phyloP scores from a whole-genome alignment of 139 green algal genomes.

The Picochlorum sp. region DNA sequence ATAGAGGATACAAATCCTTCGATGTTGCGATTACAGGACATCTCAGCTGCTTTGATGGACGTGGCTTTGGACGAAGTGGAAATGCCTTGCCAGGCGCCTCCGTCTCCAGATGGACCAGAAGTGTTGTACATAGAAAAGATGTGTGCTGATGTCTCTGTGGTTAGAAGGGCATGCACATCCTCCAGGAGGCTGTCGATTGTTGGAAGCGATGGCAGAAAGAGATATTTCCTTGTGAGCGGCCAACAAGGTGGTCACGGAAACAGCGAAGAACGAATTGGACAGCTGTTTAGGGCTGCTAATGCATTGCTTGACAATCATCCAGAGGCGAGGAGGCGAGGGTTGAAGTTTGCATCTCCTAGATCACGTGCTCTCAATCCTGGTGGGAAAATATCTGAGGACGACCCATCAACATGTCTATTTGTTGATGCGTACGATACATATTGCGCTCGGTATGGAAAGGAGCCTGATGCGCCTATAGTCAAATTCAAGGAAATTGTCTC shows the following conservation, averaged over 20 bases:
- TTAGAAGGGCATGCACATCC: constrained; percentile 71
- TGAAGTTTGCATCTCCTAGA: constrained; percentile 70
- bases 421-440: constrained; percentile 89
- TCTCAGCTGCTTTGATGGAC: constrained; percentile 58
- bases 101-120: constrained; percentile 44
- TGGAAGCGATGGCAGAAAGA: constrained; percentile 69
- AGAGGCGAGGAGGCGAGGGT: constrained; percentile 50
- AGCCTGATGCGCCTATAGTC: constrained; percentile 82
- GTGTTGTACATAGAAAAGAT: constrained; percentile 77
- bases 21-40: constrained; percentile 71
- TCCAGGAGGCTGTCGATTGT: constrained; percentile 72
- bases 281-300: constrained; percentile 71
- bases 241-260: constrained; percentile 25
- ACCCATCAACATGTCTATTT: constrained; percentile 67
- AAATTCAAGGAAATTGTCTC: constrained; percentile 71
- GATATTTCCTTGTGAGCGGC: constrained; percentile 72
- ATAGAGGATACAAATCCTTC: constrained; percentile 73
- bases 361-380: constrained; percentile 5
- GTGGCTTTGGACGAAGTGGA: constrained; percentile 75
- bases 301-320: constrained; percentile 65
- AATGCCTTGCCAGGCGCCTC: constrained; percentile 75
- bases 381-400: constrained; percentile 88
- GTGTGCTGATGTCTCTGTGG: constrained; percentile 55
- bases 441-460: constrained; percentile 80
- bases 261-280: constrained; percentile 65